These are phyloP conservation scores for Colletotrichum falcatum DNA, from an alignment of 2,329 filamentous ascomycete species.

Conservation along the genomic window DNA sequence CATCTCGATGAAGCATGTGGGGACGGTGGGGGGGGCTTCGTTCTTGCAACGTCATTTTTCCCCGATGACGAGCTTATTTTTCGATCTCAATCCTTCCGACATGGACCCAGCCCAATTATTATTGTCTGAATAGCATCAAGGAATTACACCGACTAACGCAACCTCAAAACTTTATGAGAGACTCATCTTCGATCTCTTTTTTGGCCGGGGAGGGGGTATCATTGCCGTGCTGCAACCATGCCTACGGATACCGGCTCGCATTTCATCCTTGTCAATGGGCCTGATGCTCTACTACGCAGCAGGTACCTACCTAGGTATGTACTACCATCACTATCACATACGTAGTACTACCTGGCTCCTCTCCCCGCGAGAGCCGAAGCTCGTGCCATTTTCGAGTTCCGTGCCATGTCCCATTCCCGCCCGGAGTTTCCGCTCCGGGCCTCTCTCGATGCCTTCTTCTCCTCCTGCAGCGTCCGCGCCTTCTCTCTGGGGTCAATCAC, in stretches of 20 bases:
- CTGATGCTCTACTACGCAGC: background rate
- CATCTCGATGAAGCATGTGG: slow-evolving; percentile 39
- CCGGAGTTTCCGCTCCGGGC: slow-evolving; percentile 62
- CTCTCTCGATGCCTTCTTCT: slow-evolving; percentile 70
- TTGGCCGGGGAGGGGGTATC: slow-evolving; percentile 35
- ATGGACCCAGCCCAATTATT: slow-evolving; percentile 35
- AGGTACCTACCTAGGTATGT: too few species aligned
- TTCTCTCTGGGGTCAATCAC: slow-evolving; percentile 94
- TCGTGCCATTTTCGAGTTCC: slow-evolving; percentile 68
- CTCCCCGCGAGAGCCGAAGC: slow-evolving; percentile 66
- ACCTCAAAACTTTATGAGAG: slow-evolving; percentile 26
- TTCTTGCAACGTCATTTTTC: slow-evolving; percentile 34
- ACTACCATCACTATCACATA: slow-evolving; percentile 34
- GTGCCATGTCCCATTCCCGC: slow-evolving; percentile 70
- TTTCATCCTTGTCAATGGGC: slow-evolving; percentile 33
- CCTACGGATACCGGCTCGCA: slow-evolving; percentile 26
- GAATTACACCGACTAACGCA: slow-evolving; percentile 29
- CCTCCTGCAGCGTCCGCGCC: slow-evolving; percentile 77
- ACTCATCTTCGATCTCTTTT: slow-evolving; percentile 9
- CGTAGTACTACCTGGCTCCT: slow-evolving; percentile 64
- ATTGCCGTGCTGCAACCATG: slow-evolving; percentile 34
- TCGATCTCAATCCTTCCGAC: slow-evolving; percentile 30
- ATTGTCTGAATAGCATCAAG: slow-evolving; percentile 39
- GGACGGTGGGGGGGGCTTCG: slow-evolving; percentile 27
- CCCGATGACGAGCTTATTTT: slow-evolving; percentile 36